A percentile compares a stretch with the other conserved stretches of the same genome.
phyloP scores from a whole-genome alignment of 2,329 filamentous ascomycete genomes.

The Graphiopsis chlorocephala region DNA sequence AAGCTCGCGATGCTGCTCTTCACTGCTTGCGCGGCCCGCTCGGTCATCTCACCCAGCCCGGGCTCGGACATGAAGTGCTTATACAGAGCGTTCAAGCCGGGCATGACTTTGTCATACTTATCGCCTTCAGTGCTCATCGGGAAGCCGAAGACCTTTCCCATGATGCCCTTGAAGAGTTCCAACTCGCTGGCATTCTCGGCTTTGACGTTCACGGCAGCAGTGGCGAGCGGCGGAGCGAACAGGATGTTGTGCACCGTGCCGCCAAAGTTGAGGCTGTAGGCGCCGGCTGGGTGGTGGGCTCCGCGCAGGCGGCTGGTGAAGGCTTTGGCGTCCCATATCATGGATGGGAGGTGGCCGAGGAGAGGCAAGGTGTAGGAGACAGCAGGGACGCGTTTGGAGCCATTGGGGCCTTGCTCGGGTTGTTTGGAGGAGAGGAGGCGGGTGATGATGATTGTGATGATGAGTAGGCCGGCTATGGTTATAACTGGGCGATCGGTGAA shows the following conservation, averaged over 20 bases:
- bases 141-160: conserved; percentile 43
- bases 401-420: conserved; percentile 19
- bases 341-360: conserved; percentile 54
- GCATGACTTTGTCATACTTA: conserved; percentile 36
- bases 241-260: conserved; percentile 52
- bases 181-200: conserved; percentile 32
- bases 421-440: conserved; percentile 17
- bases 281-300: conserved; percentile 36
- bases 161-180: conserved; percentile 26
- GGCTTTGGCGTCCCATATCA: conserved; percentile 43
- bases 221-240: conserved; percentile 47
- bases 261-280: conserved; percentile 50
- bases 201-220: conserved; percentile 40
- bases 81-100: conserved; percentile 35
- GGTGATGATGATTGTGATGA: conserved; percentile 24
- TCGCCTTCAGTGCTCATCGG: conserved; percentile 35
- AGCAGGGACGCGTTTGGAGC: conserved; percentile 41
- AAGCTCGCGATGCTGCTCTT: conserved; percentile 53
- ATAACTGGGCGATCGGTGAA: conserved; percentile 12
- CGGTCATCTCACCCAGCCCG: conserved; percentile 43
- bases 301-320: conserved; percentile 44
- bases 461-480: conserved; percentile 16
- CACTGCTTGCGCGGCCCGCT: conserved; percentile 38
- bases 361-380: conserved; percentile 61
- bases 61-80: conserved; percentile 49